phyloP scores from a whole-genome alignment of 2,329 filamentous ascomycete species.

The Hymenotorrendiella dingleyae region DNA sequence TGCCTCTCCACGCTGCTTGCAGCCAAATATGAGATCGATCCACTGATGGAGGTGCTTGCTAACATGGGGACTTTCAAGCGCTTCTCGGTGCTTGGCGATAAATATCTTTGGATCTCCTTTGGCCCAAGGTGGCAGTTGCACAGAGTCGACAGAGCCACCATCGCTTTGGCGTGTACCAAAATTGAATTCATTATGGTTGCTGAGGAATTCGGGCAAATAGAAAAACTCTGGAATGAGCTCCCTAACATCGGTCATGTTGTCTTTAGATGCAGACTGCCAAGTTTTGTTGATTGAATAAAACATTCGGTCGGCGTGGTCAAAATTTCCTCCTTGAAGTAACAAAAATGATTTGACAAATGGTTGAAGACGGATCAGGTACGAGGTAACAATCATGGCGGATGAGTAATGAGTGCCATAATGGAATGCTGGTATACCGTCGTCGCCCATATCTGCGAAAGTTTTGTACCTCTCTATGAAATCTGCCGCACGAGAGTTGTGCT shows the following conservation, averaged over 20 bases:
- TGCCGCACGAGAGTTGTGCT: conserved; percentile 67
- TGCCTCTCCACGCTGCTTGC: conserved; percentile 87
- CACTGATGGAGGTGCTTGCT: conserved; percentile 85
- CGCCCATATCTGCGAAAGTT: conserved; percentile 85
- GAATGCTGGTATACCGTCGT: conserved; percentile 69
- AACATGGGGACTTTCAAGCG: conserved; percentile 87
- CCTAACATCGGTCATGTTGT: conserved; percentile 89
- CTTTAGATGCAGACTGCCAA: conserved; percentile 83
- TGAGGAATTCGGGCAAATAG: conserved; percentile 88
- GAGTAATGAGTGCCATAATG: conserved; percentile 99
- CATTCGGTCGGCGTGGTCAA: conserved; percentile 90
- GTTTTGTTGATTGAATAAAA: conserved; percentile 91
- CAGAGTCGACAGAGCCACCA: conserved; percentile 74
- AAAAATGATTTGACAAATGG: conserved; percentile 96
- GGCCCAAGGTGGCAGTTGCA: conserved; percentile 90
- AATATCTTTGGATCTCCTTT: conserved; percentile 95
- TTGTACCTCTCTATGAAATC: conserved; percentile 82
- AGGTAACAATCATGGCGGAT: conserved; percentile 97
- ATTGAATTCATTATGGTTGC: conserved; percentile 91
- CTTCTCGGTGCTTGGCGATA: conserved; percentile 91
- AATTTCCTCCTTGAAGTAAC: conserved; percentile 87
- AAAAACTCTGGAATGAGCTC: conserved; percentile 97
- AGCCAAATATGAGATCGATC: conserved; percentile 94
- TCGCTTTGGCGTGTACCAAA: conserved; percentile 83
- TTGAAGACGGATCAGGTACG: conserved; percentile 88